Evolutionary conservation across 192 early-diverging fungal genomes (phyloP).

Genomic region (Podila clonocystis): DNA sequence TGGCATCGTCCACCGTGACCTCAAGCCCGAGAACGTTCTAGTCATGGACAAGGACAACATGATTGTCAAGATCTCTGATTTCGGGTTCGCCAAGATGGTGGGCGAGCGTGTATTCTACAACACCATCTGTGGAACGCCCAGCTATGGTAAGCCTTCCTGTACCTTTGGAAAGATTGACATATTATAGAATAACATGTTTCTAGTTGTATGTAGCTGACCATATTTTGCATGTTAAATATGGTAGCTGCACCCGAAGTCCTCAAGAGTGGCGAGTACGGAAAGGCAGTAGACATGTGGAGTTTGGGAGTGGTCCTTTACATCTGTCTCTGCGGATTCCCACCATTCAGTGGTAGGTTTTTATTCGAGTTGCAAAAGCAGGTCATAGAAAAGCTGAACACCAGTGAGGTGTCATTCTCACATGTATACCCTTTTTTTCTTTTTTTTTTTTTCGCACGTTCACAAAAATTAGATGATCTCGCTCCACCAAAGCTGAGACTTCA

Average conservation of each 20-base stretch:
- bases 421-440: too few species aligned
- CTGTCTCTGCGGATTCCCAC: slow-evolving; percentile 88
- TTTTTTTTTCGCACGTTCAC: too few species aligned
- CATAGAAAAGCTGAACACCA: too few species aligned
- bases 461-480: slow-evolving; percentile 63
- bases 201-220: background rate
- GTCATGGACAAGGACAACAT: slow-evolving; percentile 59
- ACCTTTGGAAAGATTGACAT: background rate
- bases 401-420: too few species aligned
- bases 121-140: slow-evolving; percentile 91
- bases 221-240: background rate
- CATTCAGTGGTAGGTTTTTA: slow-evolving; percentile 78
- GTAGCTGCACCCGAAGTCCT: slow-evolving; percentile 92
- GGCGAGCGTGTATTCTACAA: slow-evolving; percentile 70
- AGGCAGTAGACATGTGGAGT: slow-evolving; percentile 93
- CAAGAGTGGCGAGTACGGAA: slow-evolving; percentile 71
- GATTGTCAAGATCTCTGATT: slow-evolving; percentile 94
- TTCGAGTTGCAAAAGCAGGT: too few species aligned
- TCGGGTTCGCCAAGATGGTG: slow-evolving; percentile 84
- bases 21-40: slow-evolving; percentile 88
- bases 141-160: slow-evolving; percentile 61
- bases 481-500: slow-evolving; percentile 62
- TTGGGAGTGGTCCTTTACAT: slow-evolving; percentile 96
- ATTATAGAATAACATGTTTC: background rate
- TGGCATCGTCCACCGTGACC: slow-evolving; percentile 93